phyloP scores from a whole-genome alignment of 805 yeast species.

The Saturnispora quitensis region DNA sequence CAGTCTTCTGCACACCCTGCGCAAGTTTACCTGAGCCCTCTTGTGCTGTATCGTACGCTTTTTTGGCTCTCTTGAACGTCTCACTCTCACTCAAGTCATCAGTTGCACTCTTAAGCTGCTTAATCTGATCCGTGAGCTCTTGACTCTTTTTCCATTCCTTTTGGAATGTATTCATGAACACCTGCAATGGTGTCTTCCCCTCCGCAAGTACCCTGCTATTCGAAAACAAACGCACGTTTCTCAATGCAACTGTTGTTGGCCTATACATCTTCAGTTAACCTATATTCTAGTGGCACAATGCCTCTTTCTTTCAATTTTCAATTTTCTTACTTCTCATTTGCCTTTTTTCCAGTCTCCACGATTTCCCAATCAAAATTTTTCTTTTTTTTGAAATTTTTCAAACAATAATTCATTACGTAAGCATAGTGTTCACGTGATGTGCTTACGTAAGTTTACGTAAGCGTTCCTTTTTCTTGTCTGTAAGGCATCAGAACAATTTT shows the following conservation, averaged over 20 bases:
- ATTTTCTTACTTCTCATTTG: neutral
- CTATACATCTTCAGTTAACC: neutral
- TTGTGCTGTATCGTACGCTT: conserved; percentile 83
- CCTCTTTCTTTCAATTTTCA: neutral
- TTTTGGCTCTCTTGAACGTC: conserved; percentile 86
- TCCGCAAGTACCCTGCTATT: conserved; percentile 3
- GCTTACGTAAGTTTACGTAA: neutral
- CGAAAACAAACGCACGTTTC: conserved; percentile 4
- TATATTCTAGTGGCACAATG: neutral
- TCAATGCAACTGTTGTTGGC: neutral
- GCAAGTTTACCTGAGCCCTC: conserved; percentile 52
- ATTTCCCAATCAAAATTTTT: neutral
- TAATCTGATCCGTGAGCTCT: conserved; percentile 86
- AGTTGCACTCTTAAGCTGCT: conserved; percentile 91
- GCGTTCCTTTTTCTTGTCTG: neutral
- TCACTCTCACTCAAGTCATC: conserved; percentile 91
- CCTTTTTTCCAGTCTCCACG: neutral
- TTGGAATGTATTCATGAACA: conserved; percentile 86
- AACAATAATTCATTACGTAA: neutral
- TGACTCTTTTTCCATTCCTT: conserved; percentile 83
- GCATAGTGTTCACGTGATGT: neutral
- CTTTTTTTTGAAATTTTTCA: too few relatives aligned
- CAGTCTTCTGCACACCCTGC: conserved; percentile 75
- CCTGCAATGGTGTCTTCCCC: conserved; percentile 73
- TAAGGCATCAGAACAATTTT: neutral